These are phyloP conservation scores for Cytospora piceicola DNA, from an alignment of 2,329 filamentous ascomycete species.

Conservation along the genomic window DNA sequence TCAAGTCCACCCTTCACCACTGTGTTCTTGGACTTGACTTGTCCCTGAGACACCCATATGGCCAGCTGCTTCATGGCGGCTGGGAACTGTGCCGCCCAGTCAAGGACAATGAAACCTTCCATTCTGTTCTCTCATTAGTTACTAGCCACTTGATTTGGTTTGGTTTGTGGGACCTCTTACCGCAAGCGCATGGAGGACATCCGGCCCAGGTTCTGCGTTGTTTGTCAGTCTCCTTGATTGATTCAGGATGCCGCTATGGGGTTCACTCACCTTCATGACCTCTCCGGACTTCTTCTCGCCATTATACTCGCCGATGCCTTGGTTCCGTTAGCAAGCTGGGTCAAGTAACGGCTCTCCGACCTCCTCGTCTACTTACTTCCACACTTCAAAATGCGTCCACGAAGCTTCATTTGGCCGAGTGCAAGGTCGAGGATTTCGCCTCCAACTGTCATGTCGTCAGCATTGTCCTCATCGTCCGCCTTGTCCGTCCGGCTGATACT, in stretches of 20 bases:
- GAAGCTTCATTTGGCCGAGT: constrained; percentile 63
- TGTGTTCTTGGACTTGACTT: constrained; percentile 72
- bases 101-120: constrained; percentile 75
- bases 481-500: neutral
- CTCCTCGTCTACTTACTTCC: constrained; percentile 64
- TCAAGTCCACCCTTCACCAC: constrained; percentile 70
- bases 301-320: constrained; percentile 28
- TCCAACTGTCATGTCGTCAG: constrained; percentile 51
- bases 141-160: constrained; percentile 47
- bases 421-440: constrained; percentile 72
- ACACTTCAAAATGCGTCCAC: constrained; percentile 72
- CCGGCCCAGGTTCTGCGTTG: constrained; percentile 20
- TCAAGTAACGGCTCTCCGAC: constrained; percentile 45
- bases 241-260: constrained; percentile 31
- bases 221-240: constrained; percentile 39
- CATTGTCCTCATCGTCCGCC: neutral
- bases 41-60: constrained; percentile 72
- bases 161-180: constrained; percentile 52
- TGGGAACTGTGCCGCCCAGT: constrained; percentile 62
- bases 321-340: neutral
- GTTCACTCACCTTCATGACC: constrained; percentile 10
- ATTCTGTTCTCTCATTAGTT: constrained; percentile 42
- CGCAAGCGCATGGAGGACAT: constrained; percentile 22
- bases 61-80: constrained; percentile 63
- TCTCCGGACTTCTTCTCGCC: constrained; percentile 9